Evolutionary conservation across 192 early-diverging fungal species (phyloP).

Genomic region (Coemansia javaensis): DNA sequence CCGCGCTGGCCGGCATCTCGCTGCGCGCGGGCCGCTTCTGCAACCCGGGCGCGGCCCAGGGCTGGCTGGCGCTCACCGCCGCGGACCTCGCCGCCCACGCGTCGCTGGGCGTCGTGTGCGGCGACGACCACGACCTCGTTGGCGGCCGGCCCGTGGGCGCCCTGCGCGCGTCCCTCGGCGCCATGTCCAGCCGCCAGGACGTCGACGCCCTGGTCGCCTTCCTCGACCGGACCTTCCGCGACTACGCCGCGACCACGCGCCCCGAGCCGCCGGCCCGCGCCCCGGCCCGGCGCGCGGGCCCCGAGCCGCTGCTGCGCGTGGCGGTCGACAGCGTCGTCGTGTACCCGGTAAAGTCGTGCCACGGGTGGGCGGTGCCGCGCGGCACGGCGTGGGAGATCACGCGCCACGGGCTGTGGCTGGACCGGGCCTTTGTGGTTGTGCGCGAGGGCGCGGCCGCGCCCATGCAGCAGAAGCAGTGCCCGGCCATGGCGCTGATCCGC

Average conservation of each 20-base stretch:
- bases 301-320: constrained; percentile 1
- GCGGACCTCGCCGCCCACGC: constrained; percentile 50
- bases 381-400: constrained; percentile 32
- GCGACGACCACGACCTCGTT: constrained; percentile 69
- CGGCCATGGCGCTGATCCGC: constrained; percentile 61
- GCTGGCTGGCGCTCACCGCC: constrained; percentile 57
- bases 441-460: constrained; percentile 39
- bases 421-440: constrained; percentile 43
- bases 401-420: constrained; percentile 24
- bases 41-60: constrained; percentile 73
- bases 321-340: constrained; percentile 38
- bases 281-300: too few relatives aligned
- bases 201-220: constrained; percentile 58
- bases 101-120: constrained; percentile 65
- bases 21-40: constrained; percentile 72
- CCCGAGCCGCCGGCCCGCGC: not conserved
- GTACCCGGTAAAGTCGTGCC: constrained; percentile 83
- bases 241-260: constrained; percentile 1
- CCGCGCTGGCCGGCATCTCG: constrained; percentile 61
- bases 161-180: constrained; percentile 75
- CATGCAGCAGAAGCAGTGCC: constrained; percentile 65
- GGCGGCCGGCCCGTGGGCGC: constrained; percentile 66
- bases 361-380: constrained; percentile 43
- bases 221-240: constrained; percentile 53
- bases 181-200: constrained; percentile 61